phyloP scores from a whole-genome alignment of 192 early-diverging fungal genomes.

The Umbelopsis ramanniana region DNA sequence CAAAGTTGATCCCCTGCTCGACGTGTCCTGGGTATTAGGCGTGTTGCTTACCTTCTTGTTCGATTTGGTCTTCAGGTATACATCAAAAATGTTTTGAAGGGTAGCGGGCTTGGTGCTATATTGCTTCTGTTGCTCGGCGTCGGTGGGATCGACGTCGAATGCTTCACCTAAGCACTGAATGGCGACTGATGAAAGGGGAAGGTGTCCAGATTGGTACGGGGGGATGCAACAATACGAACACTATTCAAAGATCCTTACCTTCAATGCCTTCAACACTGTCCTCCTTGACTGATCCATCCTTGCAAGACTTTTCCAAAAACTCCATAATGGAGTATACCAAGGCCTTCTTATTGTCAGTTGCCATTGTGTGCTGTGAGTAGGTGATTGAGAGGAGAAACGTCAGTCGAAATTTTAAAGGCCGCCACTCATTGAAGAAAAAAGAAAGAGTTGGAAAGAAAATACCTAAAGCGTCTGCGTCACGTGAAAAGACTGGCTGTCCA shows the following conservation, averaged over 20 bases:
- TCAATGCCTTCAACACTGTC: slow-evolving; percentile 85
- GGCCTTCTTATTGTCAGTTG: slow-evolving; percentile 67
- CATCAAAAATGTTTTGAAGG: slow-evolving; percentile 87
- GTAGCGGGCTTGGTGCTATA: slow-evolving; percentile 88
- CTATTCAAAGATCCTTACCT: slow-evolving; percentile 45
- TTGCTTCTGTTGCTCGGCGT: slow-evolving; percentile 62
- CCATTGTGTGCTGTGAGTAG: slow-evolving; percentile 25
- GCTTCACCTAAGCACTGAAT: slow-evolving; percentile 95
- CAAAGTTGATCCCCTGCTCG: neutral
- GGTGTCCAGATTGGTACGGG: neutral
- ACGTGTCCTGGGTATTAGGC: neutral
- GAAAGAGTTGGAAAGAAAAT: neutral
- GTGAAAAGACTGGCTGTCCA: too few species aligned
- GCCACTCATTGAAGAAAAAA: neutral
- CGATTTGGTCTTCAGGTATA: slow-evolving; percentile 81
- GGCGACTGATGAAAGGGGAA: slow-evolving; percentile 60
- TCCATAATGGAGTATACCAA: slow-evolving; percentile 86
- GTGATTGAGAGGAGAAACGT: neutral
- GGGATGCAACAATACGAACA: neutral
- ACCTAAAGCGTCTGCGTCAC: too few species aligned
- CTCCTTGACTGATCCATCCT: slow-evolving; percentile 68
- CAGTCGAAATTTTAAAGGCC: neutral
- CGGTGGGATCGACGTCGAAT: slow-evolving; percentile 83
- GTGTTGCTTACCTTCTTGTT: slow-evolving; percentile 23
- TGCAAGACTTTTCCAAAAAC: slow-evolving; percentile 72